Percentiles rank a stretch among this genome's conserved stretches.
phyloP scores from a whole-genome alignment of 106 monocot species.

The Platanthera guangdongensis region DNA sequence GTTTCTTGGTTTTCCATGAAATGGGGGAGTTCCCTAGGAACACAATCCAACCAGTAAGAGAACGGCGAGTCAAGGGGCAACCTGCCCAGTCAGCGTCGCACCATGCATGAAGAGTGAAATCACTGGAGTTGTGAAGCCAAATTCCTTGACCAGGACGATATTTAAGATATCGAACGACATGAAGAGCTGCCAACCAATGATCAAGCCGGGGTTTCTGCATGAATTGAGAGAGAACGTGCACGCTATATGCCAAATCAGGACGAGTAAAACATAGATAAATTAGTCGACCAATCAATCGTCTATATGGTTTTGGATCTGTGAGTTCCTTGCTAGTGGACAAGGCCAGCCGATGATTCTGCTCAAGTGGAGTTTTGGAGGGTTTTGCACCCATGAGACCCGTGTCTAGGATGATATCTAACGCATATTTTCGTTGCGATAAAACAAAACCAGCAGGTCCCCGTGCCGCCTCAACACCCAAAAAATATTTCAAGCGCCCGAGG shows the following conservation, averaged over 20 bases:
- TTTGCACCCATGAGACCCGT: background rate
- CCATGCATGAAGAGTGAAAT: background rate
- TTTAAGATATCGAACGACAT: background rate
- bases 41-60: no score
- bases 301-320: background rate
- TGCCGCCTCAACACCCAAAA: background rate
- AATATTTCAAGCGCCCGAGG: background rate
- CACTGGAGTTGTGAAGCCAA: background rate
- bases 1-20: no score
- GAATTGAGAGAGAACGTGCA: conserved; percentile 1
- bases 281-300: background rate
- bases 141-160: background rate
- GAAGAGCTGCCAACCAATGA: background rate
- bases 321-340: background rate
- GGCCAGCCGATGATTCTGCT: background rate
- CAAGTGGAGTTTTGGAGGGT: background rate
- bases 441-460: background rate
- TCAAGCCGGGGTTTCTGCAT: background rate
- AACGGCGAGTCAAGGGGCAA: no score
- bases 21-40: no score
- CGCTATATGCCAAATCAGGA: background rate
- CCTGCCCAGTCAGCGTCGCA: background rate
- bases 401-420: background rate
- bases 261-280: conserved; percentile 1
- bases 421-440: background rate